Base-by-base conservation (phyloP, 768 basidiomycete species). In the Podaxis sp. region DNA sequence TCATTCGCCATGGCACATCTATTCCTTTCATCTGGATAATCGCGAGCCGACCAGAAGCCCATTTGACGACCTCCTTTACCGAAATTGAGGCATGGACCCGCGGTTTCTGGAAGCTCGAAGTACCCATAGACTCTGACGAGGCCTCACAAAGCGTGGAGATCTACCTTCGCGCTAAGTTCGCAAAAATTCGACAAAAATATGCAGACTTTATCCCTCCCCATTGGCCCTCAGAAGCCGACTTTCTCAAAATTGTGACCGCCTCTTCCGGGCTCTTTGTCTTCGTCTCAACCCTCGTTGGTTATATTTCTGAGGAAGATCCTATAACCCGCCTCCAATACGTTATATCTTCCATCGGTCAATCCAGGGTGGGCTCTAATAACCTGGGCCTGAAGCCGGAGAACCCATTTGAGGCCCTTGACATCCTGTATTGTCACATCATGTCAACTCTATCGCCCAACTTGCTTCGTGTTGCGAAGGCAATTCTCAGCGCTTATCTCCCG, bases 1-100 rank as follows among this genome's bases (percentile, higher is more conserved):
- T 58, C 33, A 30, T 24, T n/a, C 38, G 24, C 20, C 24, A 56
- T 26, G 12, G 1, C 6, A 11, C 6, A 17, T 20, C 55, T 8
- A 56, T 4, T 17, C 58, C 46, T 24, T 49, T 58, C 20, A 24
- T 58, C 26, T 58, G 58, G 58, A 20, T 58, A 26, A 58, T 58
- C 12, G 46, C 58, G 12, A 58, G 58, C 20, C 13, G 58, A 22
- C 33, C 48, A 1, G 58, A 58, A 22, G 46, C 58, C 2, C 58
- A 58, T 15, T 22, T 58, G 33, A 36, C 2, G 10, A 30, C 20
- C 4, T n/a, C 48, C 33, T 58, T 58, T 49, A 10, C 57, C 11
- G 7, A 15, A 4, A 11, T 48, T 10, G n/a, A 58, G 4, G 12
- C 3, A 8, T 17, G 20, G 8, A 22, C 26, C 30, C 10, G 7